Conservation (phyloP, 306 rosid species). For the Potentilla sterilis region DNA sequence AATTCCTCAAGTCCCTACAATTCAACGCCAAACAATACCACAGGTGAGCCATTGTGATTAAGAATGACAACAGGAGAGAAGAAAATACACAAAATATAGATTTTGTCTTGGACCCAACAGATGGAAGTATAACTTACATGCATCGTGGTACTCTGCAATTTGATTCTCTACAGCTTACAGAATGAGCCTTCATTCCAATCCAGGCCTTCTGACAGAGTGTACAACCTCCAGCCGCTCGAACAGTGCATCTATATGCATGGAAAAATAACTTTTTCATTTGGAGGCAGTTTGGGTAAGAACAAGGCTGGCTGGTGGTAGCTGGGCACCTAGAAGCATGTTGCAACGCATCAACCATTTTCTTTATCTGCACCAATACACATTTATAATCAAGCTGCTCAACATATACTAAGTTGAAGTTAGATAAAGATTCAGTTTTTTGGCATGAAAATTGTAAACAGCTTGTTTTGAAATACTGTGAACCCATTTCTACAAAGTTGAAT, state of each 20-base stretch:
- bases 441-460: neutral
- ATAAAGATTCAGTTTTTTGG: neutral
- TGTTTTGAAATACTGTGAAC: neutral
- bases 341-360: conserved; percentile 25
- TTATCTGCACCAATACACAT: conserved; percentile 17
- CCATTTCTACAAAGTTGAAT: neutral
- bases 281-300: conserved; percentile 36
- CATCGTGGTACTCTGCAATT: conserved; percentile 42
- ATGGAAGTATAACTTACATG: conserved; percentile 6
- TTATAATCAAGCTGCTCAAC: neutral
- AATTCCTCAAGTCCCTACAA: conserved; percentile 39
- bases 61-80: neutral
- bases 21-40: neutral
- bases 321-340: conserved; percentile 35
- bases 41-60: neutral
- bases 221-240: conserved; percentile 35
- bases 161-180: conserved; percentile 31
- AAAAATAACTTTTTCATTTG: conserved; percentile 31
- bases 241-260: conserved; percentile 40
- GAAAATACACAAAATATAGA: neutral
- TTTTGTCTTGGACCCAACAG: neutral
- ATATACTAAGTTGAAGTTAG: neutral
- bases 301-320: conserved; percentile 25
- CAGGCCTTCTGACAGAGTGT: conserved; percentile 36
- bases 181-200: conserved; percentile 23